These are phyloP conservation scores for Trichoderma koningiopsis DNA, from an alignment of 2,329 filamentous ascomycete species.

Conservation along the genomic window DNA sequence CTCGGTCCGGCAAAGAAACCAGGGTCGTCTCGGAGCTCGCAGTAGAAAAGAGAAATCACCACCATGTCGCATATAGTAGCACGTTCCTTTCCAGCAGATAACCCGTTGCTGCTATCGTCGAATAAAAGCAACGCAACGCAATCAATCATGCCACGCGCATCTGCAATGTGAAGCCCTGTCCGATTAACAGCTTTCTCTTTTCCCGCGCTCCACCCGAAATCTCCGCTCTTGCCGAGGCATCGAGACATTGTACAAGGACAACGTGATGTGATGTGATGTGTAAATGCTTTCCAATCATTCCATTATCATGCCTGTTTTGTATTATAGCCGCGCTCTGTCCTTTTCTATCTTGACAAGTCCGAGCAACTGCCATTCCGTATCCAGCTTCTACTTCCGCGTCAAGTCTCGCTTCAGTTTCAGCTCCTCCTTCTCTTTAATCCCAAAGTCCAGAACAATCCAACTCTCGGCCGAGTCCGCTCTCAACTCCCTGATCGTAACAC, in stretches of 20 bases:
- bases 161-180: background rate
- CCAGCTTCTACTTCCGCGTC: background rate
- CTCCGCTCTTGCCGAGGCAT: constrained; percentile 1
- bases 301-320: background rate
- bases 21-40: background rate
- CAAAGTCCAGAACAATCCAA: background rate
- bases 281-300: background rate
- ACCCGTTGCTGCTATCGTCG: background rate
- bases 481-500: background rate
- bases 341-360: background rate
- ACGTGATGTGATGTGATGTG: background rate
- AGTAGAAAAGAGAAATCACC: background rate
- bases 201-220: background rate
- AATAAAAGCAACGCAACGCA: background rate
- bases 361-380: background rate
- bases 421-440: background rate
- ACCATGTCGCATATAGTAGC: background rate
- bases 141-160: constrained; percentile 6
- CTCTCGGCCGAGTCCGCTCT: background rate
- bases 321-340: background rate
- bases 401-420: background rate
- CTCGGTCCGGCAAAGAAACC: constrained; percentile 1
- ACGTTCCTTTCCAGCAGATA: background rate
- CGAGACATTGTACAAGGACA: background rate
- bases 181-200: background rate